phyloP scores from a whole-genome alignment of 2,329 filamentous ascomycete genomes.

The Hypomyces rosellus region DNA sequence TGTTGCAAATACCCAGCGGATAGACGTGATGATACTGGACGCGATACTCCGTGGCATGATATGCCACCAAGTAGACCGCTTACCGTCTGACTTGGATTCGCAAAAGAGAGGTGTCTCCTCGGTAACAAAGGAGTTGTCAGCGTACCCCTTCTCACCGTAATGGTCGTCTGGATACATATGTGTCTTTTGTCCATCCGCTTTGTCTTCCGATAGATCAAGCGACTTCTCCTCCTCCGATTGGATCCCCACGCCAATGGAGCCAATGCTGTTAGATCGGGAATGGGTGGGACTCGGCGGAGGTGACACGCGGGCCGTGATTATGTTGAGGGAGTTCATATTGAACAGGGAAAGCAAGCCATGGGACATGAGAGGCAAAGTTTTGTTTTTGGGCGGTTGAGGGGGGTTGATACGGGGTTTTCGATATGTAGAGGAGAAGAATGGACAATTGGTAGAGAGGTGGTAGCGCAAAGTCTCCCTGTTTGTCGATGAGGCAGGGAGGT shows the following conservation, averaged over 20 bases:
- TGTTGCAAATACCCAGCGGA: constrained; percentile 72
- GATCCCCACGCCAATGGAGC: constrained; percentile 43
- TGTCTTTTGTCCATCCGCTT: constrained; percentile 30
- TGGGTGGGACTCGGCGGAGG: constrained; percentile 50
- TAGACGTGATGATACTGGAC: constrained; percentile 64
- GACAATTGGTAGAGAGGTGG: background rate
- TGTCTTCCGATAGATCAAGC: constrained; percentile 21
- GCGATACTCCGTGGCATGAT: constrained; percentile 63
- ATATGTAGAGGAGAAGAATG: background rate
- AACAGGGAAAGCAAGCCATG: constrained; percentile 48
- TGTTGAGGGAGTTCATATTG: constrained; percentile 96
- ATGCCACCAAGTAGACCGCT: constrained; percentile 44
- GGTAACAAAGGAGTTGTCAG: constrained; percentile 27
- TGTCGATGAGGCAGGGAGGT: background rate
- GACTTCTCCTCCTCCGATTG: constrained; percentile 35
- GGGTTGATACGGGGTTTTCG: background rate
- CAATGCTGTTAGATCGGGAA: constrained; percentile 56
- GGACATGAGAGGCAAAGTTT: constrained; percentile 9
- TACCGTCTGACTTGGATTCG: constrained; percentile 28
- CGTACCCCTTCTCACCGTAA: constrained; percentile 25
- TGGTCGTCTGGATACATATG: constrained; percentile 9
- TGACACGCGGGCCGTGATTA: constrained; percentile 78
- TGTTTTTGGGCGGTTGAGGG: background rate
- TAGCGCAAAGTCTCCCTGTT: background rate
- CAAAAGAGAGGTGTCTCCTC: constrained; percentile 63